Base-by-base conservation (phyloP, 169 alveolate species). In the Plasmodium fragile region DNA sequence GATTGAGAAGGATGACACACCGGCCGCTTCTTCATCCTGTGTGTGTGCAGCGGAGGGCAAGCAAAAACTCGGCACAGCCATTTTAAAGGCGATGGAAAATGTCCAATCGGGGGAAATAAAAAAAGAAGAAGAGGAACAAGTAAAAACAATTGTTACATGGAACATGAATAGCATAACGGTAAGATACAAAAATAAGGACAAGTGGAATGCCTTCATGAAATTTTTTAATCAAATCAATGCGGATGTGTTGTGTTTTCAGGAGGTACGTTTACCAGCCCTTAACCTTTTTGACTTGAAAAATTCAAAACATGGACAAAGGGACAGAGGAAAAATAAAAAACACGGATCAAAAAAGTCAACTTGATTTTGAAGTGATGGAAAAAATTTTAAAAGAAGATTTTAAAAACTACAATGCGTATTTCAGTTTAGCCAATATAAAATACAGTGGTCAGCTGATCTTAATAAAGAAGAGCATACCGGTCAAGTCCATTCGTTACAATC, bases 341-440 rank as follows among this genome's bases (percentile, higher is more conserved):
- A 78, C 90, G 4, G 94, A 89, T 28, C 94, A 77, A 18, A 89
- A 89, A 18, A 89, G 94, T 32, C 41, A 65, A 59, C n/a, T 70
- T 4, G 94, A 89, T 32, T 89, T 39, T 89, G 82, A 89, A 36
- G 43, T 89, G 11, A 70, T 89, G 18, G 77, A 78, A 0, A 13
- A 6, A 1, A 89, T 89, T 34, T 78, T 89, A 18, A 89, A 89
- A 59, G 43, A 89, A 53, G 94, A 89, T 78, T 89, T 89, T 77
- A 41, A 43, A 59, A 45, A 89, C 30, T 89, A 89, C n/a, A 78
- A 89, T 89, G 82, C 90, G 0, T 89, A 89, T 28, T 89, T 89
- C 70, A 89, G 94, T 72, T 89, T 89, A 65, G 94, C 94, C 7
- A 89, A 89, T 49, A 89, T 89, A n/a, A 89, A 89, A 78, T 89